A percentile compares a stretch with the other conserved stretches of the same genome.
Conservation (phyloP, 257 asterid genomes). For the Solanum microdontum region DNA sequence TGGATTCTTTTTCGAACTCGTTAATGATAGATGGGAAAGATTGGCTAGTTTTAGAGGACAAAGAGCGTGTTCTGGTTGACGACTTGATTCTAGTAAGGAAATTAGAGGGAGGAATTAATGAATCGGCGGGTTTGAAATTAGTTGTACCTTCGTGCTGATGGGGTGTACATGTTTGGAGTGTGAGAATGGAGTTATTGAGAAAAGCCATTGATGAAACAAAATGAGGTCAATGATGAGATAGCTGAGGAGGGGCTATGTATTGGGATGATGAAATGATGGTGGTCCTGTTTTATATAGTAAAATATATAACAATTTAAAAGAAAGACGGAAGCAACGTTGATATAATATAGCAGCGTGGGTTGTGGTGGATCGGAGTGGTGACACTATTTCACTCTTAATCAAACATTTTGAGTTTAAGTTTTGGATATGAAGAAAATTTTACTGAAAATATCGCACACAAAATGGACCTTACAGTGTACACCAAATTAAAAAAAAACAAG, state of each 20-base stretch:
- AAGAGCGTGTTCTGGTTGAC: background rate
- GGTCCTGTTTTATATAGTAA: background rate
- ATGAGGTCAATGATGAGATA: background rate
- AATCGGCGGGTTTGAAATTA: background rate
- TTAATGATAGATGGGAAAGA: constrained; percentile 1
- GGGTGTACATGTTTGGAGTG: background rate
- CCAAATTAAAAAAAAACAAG: too few species aligned
- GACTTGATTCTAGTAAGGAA: background rate
- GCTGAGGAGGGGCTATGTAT: background rate
- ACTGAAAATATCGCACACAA: too few species aligned
- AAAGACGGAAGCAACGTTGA: background rate
- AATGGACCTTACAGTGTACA: too few species aligned
- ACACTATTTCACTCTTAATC: too few species aligned
- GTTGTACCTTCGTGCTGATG: background rate
- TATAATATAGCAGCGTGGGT: background rate
- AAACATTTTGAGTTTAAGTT: too few species aligned
- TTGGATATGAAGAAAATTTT: too few species aligned
- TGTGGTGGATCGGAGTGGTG: too few species aligned
- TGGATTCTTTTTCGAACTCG: background rate
- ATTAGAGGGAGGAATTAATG: background rate
- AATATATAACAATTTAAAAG: background rate
- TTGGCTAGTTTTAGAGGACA: background rate
- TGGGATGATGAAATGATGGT: background rate
- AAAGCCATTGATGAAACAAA: background rate
- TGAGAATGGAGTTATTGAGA: background rate